Evolutionary conservation across 805 yeast species (phyloP), one percentile per base, ranked within the genome.

Genomic region (Candida verbasci): DNA sequence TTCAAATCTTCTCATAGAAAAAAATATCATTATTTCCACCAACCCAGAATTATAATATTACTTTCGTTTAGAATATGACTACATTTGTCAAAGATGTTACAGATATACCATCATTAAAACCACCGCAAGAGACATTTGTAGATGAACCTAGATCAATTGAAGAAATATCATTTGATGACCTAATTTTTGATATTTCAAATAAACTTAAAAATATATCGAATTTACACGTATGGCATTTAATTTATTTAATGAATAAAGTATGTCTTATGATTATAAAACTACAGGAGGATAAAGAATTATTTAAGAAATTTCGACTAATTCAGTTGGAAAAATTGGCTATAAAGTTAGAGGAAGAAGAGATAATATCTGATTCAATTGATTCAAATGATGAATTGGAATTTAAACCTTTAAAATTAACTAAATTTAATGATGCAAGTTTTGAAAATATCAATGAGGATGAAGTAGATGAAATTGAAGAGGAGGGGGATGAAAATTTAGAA

Each of bases 61-160:
- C n/a, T n/a, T n/a, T n/a, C n/a, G n/a, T n/a, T n/a, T n/a, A n/a
- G n/a, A n/a, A n/a, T 21, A 16, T 27, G 27, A 35, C 34, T 28
- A n/a, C 37, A 3, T 30, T 10, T 31, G 33, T 35, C 7, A 31
- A 29, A 18, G 39, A 41, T 34, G 28, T 38, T 18, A 38, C 40
- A 14, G 71, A 65, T 21, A 50, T 66, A 17, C 68, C 65, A 31
- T 25, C 9, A 25, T 55, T 66, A 41, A 65, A 65, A 38, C 53
- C 55, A 15, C 53, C 59, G 4, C 58, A 52, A 32, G 66, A 64
- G 44, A 65, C 72, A 12, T 66, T 67, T 48, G 61, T 55, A 24
- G 72, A 67, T 45, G 69, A 56, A 20, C 72, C 72, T 2, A 39
- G 34, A 17, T 45, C 51, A 29, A 44, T 62, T 6, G 62, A 55